phyloP scores from a whole-genome alignment of 257 asterid genomes.

The Solanum corneliomulleri region DNA sequence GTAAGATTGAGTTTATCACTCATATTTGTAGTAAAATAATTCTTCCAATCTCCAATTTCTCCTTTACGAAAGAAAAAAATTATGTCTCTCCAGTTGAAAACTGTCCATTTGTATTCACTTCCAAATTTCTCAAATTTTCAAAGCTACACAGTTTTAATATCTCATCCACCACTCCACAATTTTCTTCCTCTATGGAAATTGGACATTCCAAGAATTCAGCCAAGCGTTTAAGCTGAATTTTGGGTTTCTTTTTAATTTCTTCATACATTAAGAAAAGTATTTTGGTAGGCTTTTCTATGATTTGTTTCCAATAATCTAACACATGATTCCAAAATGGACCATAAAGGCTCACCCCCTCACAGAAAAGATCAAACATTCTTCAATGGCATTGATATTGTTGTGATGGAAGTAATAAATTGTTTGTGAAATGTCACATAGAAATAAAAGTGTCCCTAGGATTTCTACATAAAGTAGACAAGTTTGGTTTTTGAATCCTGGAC shows the following conservation, averaged over 20 bases:
- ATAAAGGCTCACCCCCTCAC: background rate
- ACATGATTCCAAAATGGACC: background rate
- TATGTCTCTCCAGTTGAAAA: background rate
- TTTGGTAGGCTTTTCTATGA: background rate
- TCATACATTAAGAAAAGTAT: background rate
- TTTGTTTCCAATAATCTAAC: background rate
- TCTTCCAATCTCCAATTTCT: background rate
- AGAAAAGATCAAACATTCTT: background rate
- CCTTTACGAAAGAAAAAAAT: background rate
- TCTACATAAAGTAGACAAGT: background rate
- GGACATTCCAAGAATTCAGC: background rate
- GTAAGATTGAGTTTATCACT: background rate
- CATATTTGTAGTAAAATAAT: background rate
- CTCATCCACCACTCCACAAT: background rate
- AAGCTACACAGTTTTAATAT: background rate
- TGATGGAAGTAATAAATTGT: background rate
- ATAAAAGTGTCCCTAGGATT: background rate
- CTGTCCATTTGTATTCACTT: background rate
- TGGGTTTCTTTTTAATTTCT: background rate
- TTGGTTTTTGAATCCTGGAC: background rate
- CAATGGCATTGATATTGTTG: background rate
- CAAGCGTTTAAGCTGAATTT: background rate
- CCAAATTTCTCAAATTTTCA: background rate
- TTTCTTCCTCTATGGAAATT: background rate
- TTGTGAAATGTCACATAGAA: background rate